phyloP scores from a whole-genome alignment of 2,329 filamentous ascomycete genomes.

The Calonectria montana region DNA sequence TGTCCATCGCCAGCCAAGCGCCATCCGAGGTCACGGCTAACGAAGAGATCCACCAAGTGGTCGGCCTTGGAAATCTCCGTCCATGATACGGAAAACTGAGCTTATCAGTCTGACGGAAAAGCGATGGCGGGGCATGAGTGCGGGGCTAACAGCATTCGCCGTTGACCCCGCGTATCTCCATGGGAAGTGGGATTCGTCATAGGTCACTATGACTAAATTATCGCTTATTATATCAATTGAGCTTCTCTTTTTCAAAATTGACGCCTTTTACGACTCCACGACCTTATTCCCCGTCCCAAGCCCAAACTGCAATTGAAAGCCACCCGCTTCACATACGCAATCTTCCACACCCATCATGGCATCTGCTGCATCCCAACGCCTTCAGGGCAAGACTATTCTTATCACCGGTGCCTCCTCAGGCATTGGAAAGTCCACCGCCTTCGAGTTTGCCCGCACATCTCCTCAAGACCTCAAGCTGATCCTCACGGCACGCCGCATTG shows the following conservation, averaged over 20 bases:
- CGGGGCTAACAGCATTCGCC: constrained; percentile 1
- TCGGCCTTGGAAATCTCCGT: background rate
- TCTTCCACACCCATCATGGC: constrained; percentile 49
- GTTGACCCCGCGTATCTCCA: constrained; percentile 1
- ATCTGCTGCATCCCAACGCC: constrained; percentile 78
- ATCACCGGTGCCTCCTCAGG: constrained; percentile 94
- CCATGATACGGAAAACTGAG: background rate
- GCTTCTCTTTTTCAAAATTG: constrained; percentile 9
- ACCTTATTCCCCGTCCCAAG: background rate
- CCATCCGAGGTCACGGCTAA: background rate
- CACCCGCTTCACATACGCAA: background rate
- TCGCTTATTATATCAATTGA: constrained; percentile 20
- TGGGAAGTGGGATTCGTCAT: background rate
- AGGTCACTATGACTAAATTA: background rate
- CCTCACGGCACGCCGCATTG: constrained; percentile 85
- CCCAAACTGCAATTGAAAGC: background rate
- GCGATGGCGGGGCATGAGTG: background rate
- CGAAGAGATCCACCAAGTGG: background rate
- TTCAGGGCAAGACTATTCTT: constrained; percentile 91
- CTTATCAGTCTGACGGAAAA: constrained; percentile 24
- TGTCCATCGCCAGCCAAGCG: background rate
- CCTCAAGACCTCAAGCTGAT: constrained; percentile 84
- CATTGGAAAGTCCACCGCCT: constrained; percentile 83
- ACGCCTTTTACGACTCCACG: background rate
- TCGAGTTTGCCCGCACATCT: constrained; percentile 90